Conservation (phyloP, 1,284 basidiomycete genomes). For the Ceratobasidium sp. region DNA sequence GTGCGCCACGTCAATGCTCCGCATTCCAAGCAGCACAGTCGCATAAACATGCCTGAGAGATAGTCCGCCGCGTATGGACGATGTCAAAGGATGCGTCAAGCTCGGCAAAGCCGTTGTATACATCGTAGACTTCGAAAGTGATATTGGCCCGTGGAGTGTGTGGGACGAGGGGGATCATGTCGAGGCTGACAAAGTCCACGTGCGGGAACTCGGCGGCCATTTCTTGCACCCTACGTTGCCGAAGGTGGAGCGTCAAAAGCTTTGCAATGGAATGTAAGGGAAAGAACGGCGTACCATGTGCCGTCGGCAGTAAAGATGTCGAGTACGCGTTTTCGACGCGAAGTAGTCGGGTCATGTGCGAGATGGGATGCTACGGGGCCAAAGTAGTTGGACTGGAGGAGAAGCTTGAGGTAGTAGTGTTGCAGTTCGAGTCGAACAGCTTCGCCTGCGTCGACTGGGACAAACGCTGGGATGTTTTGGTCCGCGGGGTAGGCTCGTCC, state of each 20-base stretch:
- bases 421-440: slow-evolving; percentile 26
- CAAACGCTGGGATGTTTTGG: slow-evolving; percentile 9
- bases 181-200: slow-evolving; percentile 34
- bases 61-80: slow-evolving; percentile 7
- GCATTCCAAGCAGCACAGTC: too few relatives aligned
- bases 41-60: slow-evolving; percentile 30
- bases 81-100: slow-evolving; percentile 27
- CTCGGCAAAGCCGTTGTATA: slow-evolving; percentile 18
- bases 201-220: slow-evolving; percentile 30
- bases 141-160: slow-evolving; percentile 16
- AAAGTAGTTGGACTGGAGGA: slow-evolving; percentile 19
- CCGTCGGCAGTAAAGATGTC: slow-evolving; percentile 31
- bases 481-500: slow-evolving; percentile 34
- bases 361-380: slow-evolving; percentile 8
- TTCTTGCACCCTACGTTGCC: slow-evolving; percentile 3
- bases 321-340: slow-evolving; percentile 14
- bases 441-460: slow-evolving; percentile 25
- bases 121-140: slow-evolving; percentile 22
- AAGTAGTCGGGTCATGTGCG: background rate
- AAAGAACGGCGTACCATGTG: slow-evolving; percentile 21
- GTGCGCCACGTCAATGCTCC: background rate
- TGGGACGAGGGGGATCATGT: slow-evolving; percentile 27
- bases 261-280: background rate
- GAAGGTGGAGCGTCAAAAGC: background rate
- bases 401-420: slow-evolving; percentile 24